Conservation (phyloP, 345 rosid species). For the Melaleuca alternifolia region DNA sequence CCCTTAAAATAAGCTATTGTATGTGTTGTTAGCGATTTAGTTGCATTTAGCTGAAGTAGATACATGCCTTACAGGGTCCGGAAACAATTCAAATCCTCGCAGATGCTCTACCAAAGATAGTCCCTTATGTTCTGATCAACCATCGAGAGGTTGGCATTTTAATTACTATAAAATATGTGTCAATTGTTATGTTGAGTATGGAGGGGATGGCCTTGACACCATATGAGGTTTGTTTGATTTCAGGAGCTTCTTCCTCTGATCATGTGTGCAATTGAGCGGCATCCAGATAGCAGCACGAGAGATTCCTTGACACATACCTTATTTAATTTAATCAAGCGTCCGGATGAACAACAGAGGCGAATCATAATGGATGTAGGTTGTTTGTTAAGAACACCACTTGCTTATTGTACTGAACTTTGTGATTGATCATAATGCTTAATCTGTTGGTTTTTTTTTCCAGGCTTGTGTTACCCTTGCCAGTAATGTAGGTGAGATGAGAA, state of each 20-base stretch:
- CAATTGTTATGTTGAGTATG: not conserved
- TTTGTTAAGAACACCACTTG: conserved; percentile 5
- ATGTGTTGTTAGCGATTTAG: not conserved
- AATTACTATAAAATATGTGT: not conserved
- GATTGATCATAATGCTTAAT: not conserved
- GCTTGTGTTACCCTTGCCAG: conserved; percentile 89
- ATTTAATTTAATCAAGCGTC: conserved; percentile 92
- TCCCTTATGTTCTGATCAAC: conserved; percentile 94
- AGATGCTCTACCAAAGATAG: conserved; percentile 94
- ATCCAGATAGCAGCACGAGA: conserved; percentile 66
- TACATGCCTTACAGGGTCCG: conserved; percentile 43
- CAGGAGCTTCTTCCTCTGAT: conserved; percentile 97
- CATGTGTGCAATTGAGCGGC: conserved; percentile 99
- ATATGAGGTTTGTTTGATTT: not conserved
- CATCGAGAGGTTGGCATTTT: conserved; percentile 74
- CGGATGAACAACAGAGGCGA: conserved; percentile 93
- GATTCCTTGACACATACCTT: conserved; percentile 93
- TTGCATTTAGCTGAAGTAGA: not conserved
- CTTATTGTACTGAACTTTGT: not conserved
- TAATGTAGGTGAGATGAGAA: conserved; percentile 98
- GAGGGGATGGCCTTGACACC: not conserved
- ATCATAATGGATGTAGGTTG: conserved; percentile 90
- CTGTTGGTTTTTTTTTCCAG: conserved; percentile 24
- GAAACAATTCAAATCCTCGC: conserved; percentile 95
- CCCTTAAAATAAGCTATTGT: not conserved